A percentile compares a stretch with the other conserved stretches of the same genome.
Conservation (phyloP, 441 rosid genomes). For the Viola pubescens region DNA sequence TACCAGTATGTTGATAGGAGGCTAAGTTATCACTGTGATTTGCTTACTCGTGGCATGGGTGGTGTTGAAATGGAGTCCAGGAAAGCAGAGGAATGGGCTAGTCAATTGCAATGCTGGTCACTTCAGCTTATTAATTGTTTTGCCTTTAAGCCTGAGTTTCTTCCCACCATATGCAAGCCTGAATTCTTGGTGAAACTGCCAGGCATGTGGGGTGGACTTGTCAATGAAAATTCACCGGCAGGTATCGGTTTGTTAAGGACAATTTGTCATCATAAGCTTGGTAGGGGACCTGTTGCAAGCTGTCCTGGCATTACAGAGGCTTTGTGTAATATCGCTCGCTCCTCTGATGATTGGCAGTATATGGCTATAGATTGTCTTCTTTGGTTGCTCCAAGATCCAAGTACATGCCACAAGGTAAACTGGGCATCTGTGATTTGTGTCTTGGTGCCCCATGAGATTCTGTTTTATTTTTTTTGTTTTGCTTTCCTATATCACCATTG, state of each 20-base stretch:
- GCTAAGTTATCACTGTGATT: constrained; percentile 82
- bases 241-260: constrained; percentile 92
- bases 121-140: constrained; percentile 95
- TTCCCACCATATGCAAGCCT: constrained; percentile 70
- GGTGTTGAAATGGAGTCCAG: constrained; percentile 98
- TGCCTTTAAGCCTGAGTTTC: constrained; percentile 90
- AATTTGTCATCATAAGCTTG: constrained; percentile 87
- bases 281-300: constrained; percentile 79
- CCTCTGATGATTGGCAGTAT: constrained; percentile 96
- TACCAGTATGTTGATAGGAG: constrained; percentile 72
- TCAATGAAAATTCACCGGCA: constrained; percentile 93
- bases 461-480: not conserved
- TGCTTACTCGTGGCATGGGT: constrained; percentile 97
- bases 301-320: constrained; percentile 83
- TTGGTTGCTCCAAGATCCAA: constrained; percentile 91
- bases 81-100: constrained; percentile 97
- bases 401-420: constrained; percentile 64
- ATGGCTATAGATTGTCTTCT: constrained; percentile 96
- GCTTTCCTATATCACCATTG: not conserved
- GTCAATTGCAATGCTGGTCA: constrained; percentile 95
- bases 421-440: not conserved
- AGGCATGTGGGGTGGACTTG: constrained; percentile 99
- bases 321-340: constrained; percentile 75
- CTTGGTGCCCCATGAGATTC: not conserved
- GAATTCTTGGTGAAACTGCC: constrained; percentile 80